Percentiles rank a stretch among this genome's conserved stretches.
Conservation (phyloP, 2,329 filamentous ascomycete genomes). For the Colletotrichum spaethianum region DNA sequence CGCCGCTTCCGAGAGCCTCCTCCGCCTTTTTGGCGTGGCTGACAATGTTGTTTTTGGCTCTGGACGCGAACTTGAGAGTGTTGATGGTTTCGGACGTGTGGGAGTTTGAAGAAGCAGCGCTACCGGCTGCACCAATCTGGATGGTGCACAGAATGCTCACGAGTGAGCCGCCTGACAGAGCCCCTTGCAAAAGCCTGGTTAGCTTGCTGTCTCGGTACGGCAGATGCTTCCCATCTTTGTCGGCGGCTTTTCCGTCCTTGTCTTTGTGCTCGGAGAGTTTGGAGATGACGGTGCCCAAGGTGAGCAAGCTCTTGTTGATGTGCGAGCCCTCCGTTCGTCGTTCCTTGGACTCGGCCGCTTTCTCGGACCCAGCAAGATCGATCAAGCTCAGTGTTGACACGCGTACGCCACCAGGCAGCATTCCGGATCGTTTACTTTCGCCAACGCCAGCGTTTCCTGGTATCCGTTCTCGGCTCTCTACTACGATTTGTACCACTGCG, state of each 20-base stretch:
- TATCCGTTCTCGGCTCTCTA: constrained; percentile 92
- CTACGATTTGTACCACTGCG: constrained; percentile 97
- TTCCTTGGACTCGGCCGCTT: constrained; percentile 95
- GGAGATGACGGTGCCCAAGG: constrained; percentile 94
- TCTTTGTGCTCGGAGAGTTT: constrained; percentile 92
- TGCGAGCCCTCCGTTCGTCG: constrained; percentile 94
- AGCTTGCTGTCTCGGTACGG: constrained; percentile 98
- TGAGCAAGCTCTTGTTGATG: constrained; percentile 98
- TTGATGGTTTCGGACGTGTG: constrained; percentile 93
- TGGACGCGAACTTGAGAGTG: constrained; percentile 95
- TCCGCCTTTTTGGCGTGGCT: constrained; percentile 96
- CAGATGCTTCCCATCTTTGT: constrained; percentile 92
- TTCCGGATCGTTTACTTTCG: constrained; percentile 77
- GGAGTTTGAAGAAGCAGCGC: constrained; percentile 77
- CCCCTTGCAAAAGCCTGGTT: constrained; percentile 91
- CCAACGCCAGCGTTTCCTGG: constrained; percentile 62
- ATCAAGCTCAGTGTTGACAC: constrained; percentile 97
- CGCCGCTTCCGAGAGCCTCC: constrained; percentile 84
- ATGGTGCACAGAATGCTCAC: constrained; percentile 99
- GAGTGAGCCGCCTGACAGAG: constrained; percentile 91
- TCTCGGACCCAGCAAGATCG: constrained; percentile 95
- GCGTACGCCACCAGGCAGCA: constrained; percentile 89
- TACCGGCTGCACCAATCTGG: constrained; percentile 85
- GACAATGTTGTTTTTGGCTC: constrained; percentile 98
- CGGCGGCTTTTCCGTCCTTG: constrained; percentile 78